These are phyloP conservation scores for Nemania sp. DNA, from an alignment of 2,329 filamentous ascomycete genomes.

Conservation along the genomic window DNA sequence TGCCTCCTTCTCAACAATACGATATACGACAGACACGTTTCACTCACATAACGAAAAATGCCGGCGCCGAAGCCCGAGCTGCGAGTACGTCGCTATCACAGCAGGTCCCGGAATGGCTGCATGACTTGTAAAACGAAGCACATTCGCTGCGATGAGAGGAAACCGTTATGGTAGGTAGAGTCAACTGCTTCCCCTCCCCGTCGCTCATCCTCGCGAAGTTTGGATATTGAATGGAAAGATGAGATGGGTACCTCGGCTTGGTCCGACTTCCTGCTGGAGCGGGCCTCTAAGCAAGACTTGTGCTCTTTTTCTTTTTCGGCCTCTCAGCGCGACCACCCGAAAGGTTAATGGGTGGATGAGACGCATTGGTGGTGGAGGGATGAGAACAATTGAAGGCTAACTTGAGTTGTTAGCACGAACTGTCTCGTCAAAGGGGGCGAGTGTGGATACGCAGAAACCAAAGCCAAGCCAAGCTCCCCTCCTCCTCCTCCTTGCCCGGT, in stretches of 20 bases:
- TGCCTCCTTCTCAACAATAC: no score
- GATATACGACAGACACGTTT: neutral
- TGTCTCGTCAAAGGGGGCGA: conserved; percentile 35
- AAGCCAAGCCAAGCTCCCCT: conserved; percentile 21
- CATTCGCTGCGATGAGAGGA: conserved; percentile 36
- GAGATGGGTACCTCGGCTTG: neutral
- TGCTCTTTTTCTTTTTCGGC: conserved; percentile 4
- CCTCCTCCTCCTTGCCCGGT: conserved; percentile 19
- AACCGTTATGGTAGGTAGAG: conserved; percentile 34
- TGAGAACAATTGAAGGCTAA: conserved; percentile 13
- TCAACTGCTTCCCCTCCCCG: conserved; percentile 17
- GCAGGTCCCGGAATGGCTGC: conserved; percentile 36
- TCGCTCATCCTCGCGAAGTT: conserved; percentile 8
- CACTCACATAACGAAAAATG: conserved; percentile 14
- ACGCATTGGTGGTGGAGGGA: neutral
- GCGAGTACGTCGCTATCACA: conserved; percentile 34
- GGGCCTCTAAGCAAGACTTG: conserved; percentile 22
- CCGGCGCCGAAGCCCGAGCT: conserved; percentile 33
- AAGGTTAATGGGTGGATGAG: neutral
- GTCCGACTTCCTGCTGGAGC: conserved; percentile 8
- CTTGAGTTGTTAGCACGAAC: conserved; percentile 27
- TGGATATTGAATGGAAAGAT: neutral
- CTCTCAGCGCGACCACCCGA: neutral
- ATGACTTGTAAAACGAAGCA: conserved; percentile 36
- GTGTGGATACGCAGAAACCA: conserved; percentile 33